Percentiles rank a stretch among this genome's conserved stretches.
phyloP scores from a whole-genome alignment of 2,329 filamentous ascomycete species.

The Pezicula radicicola region DNA sequence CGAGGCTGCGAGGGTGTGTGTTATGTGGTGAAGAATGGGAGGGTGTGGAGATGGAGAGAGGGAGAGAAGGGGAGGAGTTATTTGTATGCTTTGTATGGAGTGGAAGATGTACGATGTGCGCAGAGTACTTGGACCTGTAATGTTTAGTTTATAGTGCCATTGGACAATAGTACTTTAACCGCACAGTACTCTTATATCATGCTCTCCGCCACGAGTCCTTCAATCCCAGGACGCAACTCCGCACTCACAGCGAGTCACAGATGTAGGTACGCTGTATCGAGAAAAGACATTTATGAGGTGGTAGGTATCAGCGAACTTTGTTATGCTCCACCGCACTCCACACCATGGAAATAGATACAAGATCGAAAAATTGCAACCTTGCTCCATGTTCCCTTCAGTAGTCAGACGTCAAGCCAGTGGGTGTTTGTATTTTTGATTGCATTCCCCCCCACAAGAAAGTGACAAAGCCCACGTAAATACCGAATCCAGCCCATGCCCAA shows the following conservation, averaged over 20 bases:
- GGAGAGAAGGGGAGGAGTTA: no score
- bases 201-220: no score
- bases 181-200: no score
- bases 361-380: constrained; percentile 14
- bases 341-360: constrained; percentile 27
- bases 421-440: constrained; percentile 6
- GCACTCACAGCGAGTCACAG: not conserved
- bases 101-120: no score
- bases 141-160: no score
- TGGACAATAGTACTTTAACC: no score
- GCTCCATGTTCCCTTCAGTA: constrained; percentile 17
- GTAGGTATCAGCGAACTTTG: constrained; percentile 26
- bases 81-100: no score
- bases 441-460: constrained; percentile 6
- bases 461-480: constrained; percentile 21
- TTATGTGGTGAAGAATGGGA: no score
- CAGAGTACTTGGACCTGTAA: no score
- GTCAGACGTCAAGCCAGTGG: constrained; percentile 10
- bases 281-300: not conserved
- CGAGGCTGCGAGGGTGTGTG: no score
- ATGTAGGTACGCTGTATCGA: not conserved
- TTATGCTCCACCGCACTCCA: constrained; percentile 22
- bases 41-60: no score
- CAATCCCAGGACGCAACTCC: no score
- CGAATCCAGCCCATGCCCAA: constrained; percentile 19